phyloP scores from a whole-genome alignment of 176 grass and related monocot species.

The Pontederia crassipes region DNA sequence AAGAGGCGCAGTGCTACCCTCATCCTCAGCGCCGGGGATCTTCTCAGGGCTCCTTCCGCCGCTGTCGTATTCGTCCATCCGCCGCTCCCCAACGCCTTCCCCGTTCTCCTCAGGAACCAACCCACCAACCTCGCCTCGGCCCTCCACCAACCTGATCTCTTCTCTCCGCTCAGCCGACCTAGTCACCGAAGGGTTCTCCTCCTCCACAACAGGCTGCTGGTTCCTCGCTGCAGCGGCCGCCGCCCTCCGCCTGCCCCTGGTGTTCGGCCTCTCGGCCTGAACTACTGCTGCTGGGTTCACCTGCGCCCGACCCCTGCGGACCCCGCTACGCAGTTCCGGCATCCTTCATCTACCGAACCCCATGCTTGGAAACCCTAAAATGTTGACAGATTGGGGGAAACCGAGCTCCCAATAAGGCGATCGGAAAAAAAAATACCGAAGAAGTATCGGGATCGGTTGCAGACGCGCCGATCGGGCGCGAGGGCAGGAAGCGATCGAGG shows the following conservation, averaged over 20 bases:
- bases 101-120: slow-evolving; percentile 6
- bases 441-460: neutral
- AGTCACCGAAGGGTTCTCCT: slow-evolving; percentile 6
- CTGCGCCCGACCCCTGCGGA: slow-evolving; percentile 60
- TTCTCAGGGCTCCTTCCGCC: slow-evolving; percentile 54
- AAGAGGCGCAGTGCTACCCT: slow-evolving; percentile 48
- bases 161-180: slow-evolving; percentile 27
- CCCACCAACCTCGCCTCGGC: slow-evolving; percentile 17
- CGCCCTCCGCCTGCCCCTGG: slow-evolving; percentile 25
- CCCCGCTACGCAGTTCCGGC: slow-evolving; percentile 49
- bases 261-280: slow-evolving; percentile 26
- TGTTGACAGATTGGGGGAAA: no score
- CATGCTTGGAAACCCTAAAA: slow-evolving; percentile 21
- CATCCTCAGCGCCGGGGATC: slow-evolving; percentile 34
- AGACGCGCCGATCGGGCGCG: neutral
- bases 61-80: slow-evolving; percentile 59
- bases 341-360: slow-evolving; percentile 38
- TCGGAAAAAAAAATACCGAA: neutral
- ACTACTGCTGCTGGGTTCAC: slow-evolving; percentile 28
- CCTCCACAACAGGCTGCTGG: slow-evolving; percentile 13
- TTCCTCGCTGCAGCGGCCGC: slow-evolving; percentile 8
- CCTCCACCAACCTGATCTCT: slow-evolving; percentile 36
- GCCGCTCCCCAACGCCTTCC: slow-evolving; percentile 26
- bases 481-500: neutral
- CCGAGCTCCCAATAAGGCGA: neutral